phyloP scores from a whole-genome alignment of 179 eudicot species.

The Beta corolliflora region DNA sequence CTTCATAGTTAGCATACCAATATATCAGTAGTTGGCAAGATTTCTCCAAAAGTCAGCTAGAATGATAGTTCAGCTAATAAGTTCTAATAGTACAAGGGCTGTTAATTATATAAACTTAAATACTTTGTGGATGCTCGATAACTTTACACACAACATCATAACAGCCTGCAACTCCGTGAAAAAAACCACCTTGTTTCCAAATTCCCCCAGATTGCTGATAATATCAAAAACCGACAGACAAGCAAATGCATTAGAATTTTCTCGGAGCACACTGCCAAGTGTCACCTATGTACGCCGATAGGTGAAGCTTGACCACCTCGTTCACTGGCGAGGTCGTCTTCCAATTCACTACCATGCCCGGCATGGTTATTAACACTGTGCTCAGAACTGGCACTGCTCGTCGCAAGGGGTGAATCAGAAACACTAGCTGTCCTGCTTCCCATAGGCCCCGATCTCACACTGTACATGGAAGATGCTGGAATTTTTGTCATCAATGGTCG shows the following conservation, averaged over 20 bases:
- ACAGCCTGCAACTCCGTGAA: slow-evolving; percentile 23
- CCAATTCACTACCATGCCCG: slow-evolving; percentile 55
- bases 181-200: slow-evolving; percentile 22
- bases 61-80: slow-evolving; percentile 14
- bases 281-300: slow-evolving; percentile 26
- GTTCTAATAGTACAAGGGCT: slow-evolving; percentile 28
- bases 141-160: slow-evolving; percentile 36
- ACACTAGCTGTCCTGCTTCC: slow-evolving; percentile 65
- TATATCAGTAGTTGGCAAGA: slow-evolving; percentile 27
- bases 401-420: slow-evolving; percentile 76
- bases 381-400: slow-evolving; percentile 89
- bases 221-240: slow-evolving; percentile 16
- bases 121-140: slow-evolving; percentile 21
- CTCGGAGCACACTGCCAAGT: slow-evolving; percentile 4
- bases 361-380: slow-evolving; percentile 77
- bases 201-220: slow-evolving; percentile 19
- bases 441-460: slow-evolving; percentile 75
- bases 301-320: slow-evolving; percentile 42
- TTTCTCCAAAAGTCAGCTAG: slow-evolving; percentile 30
- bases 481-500: slow-evolving; percentile 93
- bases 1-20: slow-evolving; percentile 29
- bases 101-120: slow-evolving; percentile 30
- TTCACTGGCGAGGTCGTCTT: slow-evolving; percentile 63
- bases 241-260: slow-evolving; percentile 12
- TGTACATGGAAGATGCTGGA: slow-evolving; percentile 99